Evolutionary conservation across 768 basidiomycete genomes (phyloP).

Genomic region (Termitomyces sp.): DNA sequence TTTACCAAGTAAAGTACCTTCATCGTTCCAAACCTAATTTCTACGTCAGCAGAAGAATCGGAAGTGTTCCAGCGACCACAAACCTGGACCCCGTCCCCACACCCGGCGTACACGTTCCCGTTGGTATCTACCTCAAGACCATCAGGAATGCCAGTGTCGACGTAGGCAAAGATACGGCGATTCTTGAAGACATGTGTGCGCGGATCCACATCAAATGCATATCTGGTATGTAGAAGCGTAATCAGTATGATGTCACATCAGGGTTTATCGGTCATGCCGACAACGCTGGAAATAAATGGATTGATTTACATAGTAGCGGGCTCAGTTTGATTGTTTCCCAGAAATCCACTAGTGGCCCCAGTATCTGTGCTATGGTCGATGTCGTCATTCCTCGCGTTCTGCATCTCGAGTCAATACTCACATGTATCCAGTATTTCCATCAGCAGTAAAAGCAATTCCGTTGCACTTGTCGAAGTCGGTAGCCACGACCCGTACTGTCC

Average conservation of each 20-base stretch:
- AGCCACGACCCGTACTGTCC: slow-evolving; percentile 65
- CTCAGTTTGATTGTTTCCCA: slow-evolving; percentile 46
- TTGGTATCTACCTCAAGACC: slow-evolving; percentile 59
- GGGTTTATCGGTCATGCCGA: not conserved
- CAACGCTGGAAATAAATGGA: not conserved
- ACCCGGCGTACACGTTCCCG: slow-evolving; percentile 65
- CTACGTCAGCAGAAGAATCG: not conserved
- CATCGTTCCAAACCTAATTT: slow-evolving; percentile 45
- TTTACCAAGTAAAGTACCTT: slow-evolving; percentile 58
- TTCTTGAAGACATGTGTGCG: slow-evolving; percentile 48
- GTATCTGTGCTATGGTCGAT: slow-evolving; percentile 40
- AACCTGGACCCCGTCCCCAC: slow-evolving; percentile 67
- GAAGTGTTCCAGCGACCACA: slow-evolving; percentile 5
- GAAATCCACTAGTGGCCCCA: slow-evolving; percentile 35
- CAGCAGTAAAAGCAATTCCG: slow-evolving; percentile 66
- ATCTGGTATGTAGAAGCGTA: slow-evolving; percentile 33
- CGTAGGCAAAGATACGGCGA: slow-evolving; percentile 61
- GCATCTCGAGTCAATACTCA: slow-evolving; percentile 11
- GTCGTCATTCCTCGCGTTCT: not conserved
- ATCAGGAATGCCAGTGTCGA: slow-evolving; percentile 62
- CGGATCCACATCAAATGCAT: slow-evolving; percentile 62
- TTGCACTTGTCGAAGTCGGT: slow-evolving; percentile 72
- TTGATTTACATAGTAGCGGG: slow-evolving; percentile 61
- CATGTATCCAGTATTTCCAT: slow-evolving; percentile 66
- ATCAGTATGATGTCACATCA: not conserved